Base-by-base conservation (phyloP, 2,329 filamentous ascomycete genomes). In the Chaetomium strumarium region DNA sequence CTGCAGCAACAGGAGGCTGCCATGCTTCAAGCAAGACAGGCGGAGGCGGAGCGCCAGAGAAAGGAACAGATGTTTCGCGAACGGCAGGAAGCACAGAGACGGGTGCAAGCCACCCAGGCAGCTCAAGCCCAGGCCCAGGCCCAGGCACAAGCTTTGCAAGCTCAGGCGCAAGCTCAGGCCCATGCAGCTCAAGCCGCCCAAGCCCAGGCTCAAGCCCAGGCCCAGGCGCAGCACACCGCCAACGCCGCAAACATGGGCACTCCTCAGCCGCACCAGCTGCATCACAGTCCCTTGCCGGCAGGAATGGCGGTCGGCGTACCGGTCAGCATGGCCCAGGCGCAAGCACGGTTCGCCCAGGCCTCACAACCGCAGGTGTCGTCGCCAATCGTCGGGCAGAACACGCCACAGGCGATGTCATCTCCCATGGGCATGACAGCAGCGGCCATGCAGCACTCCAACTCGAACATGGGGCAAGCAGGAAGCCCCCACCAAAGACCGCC, bases 351-450 rank as follows among this genome's bases (percentile, higher is more conserved):
- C 57, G 70, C 72, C 17, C 71, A 84, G 58, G 77, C 81, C 8
- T 78, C 81, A 1, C 83, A 86, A 62, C 72, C 79, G 14, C 77
- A 80, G 4, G 83, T 81, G 1, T 83, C 84, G 9, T 89, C 87
- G n/a, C 87, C 88, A 0, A 72, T 83, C 52, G 68, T 79, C 19
- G 75, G 80, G 13, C 82, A 86, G 60, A 79, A 78, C 19, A 85
- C 82, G 1, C 83, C 83, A 12, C 80, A 83, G 51, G 80, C 78
- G 52, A 78, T 80, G 70, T 85, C 83, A 5, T 85, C 83, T 1
- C 83, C 83, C 9, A 83, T 81, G 74, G 76, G 81, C n/a, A 74
- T 74, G 40, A 51, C 54, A 7, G 77, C 77, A 34, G 78, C 79
- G 24, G 71, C 80, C 0, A 86, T 86, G 83, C 80, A 84, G 56